phyloP scores from a whole-genome alignment of 2,329 filamentous ascomycete genomes.

The Ascochyta koolunga region DNA sequence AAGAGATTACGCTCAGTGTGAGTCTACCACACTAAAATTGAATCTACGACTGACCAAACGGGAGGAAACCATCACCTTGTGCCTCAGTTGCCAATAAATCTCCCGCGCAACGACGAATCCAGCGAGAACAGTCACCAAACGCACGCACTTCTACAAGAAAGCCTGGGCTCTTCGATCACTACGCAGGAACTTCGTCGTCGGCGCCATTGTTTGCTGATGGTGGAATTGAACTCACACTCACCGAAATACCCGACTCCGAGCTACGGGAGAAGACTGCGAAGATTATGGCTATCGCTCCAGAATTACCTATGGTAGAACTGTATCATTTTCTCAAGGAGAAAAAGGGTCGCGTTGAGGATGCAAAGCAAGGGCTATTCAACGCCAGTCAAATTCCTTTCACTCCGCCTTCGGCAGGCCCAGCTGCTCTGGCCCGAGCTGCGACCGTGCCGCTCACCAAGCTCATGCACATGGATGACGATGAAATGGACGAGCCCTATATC shows the following conservation, averaged over 20 bases:
- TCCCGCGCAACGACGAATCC: neutral
- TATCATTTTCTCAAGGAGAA: conserved; percentile 24
- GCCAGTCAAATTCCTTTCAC: neutral
- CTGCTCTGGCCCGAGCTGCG: too few species aligned
- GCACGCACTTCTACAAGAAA: neutral
- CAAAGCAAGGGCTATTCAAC: conserved; percentile 2
- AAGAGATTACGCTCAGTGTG: neutral
- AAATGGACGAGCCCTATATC: conserved; percentile 16
- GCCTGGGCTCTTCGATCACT: neutral
- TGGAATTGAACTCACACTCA: conserved; percentile 7
- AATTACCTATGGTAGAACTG: conserved; percentile 20
- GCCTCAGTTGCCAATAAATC: neutral
- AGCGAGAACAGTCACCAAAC: too few species aligned
- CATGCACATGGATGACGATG: neutral
- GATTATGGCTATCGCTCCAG: conserved; percentile 26
- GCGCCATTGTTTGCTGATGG: neutral
- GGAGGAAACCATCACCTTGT: neutral
- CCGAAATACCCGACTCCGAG: conserved; percentile 21
- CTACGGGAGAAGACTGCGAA: conserved; percentile 23
- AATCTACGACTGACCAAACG: neutral
- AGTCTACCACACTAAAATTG: neutral
- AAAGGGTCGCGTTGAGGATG: conserved; percentile 10
- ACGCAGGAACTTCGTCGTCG: neutral
- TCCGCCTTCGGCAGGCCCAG: neutral
- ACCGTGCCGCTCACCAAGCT: neutral